Base-by-base conservation (phyloP, 768 basidiomycete genomes). In the Boletus subcaerulescens region DNA sequence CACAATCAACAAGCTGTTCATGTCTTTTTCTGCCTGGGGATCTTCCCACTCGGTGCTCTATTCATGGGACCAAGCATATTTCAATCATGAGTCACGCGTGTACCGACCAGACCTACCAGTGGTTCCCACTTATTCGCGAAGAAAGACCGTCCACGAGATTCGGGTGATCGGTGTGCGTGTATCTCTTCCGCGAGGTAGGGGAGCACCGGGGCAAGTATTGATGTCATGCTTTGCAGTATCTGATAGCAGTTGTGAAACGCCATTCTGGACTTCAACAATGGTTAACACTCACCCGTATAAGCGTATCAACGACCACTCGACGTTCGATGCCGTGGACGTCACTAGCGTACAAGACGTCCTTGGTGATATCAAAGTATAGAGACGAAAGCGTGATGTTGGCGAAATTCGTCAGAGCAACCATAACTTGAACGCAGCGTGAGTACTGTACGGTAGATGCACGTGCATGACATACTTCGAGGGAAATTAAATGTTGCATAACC, bases 101-200 rank as follows among this genome's bases (percentile, higher is more conserved):
- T 4, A 40, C 31, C 9, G 36, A 40, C 17, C 33, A 32, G 42
- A 72, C 85, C 33, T 61, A 92, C 93, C 56, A 91, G 63, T 22
- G 83, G 79, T 42, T 60, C 65, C 93, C 93, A 96, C n/a, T 72
- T 74, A 4, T 74, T 77, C 56, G 75, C 74, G 63, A 94, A 96
- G n/a, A 91, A 78, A 0, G 91, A 94, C 0, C 56, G 67, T 0
- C 60, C 66, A 31, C 59, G 60, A 9, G 62, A 49, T 13, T 53
- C 50, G 0, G 50, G 57, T 32, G 33, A 53, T 43, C 53, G 50
- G 18, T 71, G 68, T 14, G 67, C 67, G 22, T 90, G 80, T 52
- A 95, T 83, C 69, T 98, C 96, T 71, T 97, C 94, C 0, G 92
- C 89, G 6, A 97, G 80, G 65, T 96, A 90, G 10, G 96, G 96